Base-by-base conservation (phyloP, 1,284 basidiomycete species). In the Ganoderma multipileum region DNA sequence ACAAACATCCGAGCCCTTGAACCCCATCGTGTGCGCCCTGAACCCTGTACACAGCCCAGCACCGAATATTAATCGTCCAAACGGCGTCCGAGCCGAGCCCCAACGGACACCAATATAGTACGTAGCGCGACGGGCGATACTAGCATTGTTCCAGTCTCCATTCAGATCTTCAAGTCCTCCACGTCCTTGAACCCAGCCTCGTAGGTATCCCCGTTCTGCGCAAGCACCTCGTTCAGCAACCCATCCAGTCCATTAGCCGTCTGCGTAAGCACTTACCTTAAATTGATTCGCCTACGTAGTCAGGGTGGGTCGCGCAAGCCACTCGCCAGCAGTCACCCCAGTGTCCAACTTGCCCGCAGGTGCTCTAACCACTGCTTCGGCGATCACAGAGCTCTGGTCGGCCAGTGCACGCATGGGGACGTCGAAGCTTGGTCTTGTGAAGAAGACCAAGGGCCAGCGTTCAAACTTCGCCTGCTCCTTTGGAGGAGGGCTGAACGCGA, bases 391-490 rank as follows among this genome's bases (percentile, higher is more conserved):
- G 55, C 64, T 65, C n/a, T 52, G 79, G 23, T 72, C 70, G 18
- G 67, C 39, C 6, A 79, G 68, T 0, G 78, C 72, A 65, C 70
- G 58, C 65, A 78, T 65, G 11, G 68, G 41, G 30, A 78, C 74
- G 7, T 70, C 70, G 69, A 80, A 67, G 65, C 78, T 78, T 2
- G 82, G 81, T 14, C 82, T 74, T 1, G 75, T 76, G 73, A 83
- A 82, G 75, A 75, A 82, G 1, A 82, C 81, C 9, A 83, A 69
- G 23, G 79, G 80, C 74, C 78, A 80, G 44, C 81, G 79, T 26
- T 72, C 74, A 39, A 74, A 71, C 20, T 69, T 52, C 12, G 72
- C 76, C 71, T 83, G 82, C 18, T 73, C 76, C 33, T 74, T 60
- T 50, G 80, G 70, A 59, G 79, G 68, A 58, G 80, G 64, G 65